Percentiles rank a stretch among this genome's conserved stretches.
Conservation (phyloP, 225 moss, liverwort and hornwort genomes). For the Climacium dendroides region DNA sequence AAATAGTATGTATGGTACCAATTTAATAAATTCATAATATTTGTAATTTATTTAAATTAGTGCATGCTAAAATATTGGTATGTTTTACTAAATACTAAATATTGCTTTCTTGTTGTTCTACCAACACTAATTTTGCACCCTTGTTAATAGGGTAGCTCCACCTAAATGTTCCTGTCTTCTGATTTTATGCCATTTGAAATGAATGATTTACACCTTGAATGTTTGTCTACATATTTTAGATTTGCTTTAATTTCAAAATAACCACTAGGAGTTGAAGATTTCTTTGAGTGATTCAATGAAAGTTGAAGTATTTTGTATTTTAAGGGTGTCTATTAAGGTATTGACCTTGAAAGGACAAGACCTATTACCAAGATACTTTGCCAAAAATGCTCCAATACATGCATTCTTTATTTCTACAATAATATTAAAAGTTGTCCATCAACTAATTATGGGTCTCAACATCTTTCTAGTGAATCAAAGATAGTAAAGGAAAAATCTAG, state of each 20-base stretch:
- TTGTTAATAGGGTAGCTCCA: not conserved
- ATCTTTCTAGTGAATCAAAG: rapidly evolving
- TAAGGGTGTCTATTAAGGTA: rapidly evolving
- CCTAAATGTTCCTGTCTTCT: rapidly evolving
- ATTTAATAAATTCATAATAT: not conserved
- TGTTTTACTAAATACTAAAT: not conserved
- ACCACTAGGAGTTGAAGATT: not conserved
- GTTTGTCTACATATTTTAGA: not conserved
- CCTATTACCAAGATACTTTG: not conserved
- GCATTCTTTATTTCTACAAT: not conserved
- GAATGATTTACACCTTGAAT: not conserved
- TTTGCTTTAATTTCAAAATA: not conserved
- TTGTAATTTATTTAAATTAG: not conserved
- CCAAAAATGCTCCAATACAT: not conserved
- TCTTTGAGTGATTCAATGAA: not conserved
- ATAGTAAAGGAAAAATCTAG: rapidly evolving
- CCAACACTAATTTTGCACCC: not conserved
- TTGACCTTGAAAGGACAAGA: not conserved
- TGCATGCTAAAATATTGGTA: no score
- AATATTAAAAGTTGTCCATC: no score
- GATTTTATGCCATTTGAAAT: not conserved
- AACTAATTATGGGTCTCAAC: no score
- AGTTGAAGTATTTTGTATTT: no score
- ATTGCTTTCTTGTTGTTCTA: rapidly evolving
- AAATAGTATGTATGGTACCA: no score